Evolutionary conservation across 768 basidiomycete species (phyloP), one percentile per base, ranked within the genome.

Genomic region (Pholiota molesta): DNA sequence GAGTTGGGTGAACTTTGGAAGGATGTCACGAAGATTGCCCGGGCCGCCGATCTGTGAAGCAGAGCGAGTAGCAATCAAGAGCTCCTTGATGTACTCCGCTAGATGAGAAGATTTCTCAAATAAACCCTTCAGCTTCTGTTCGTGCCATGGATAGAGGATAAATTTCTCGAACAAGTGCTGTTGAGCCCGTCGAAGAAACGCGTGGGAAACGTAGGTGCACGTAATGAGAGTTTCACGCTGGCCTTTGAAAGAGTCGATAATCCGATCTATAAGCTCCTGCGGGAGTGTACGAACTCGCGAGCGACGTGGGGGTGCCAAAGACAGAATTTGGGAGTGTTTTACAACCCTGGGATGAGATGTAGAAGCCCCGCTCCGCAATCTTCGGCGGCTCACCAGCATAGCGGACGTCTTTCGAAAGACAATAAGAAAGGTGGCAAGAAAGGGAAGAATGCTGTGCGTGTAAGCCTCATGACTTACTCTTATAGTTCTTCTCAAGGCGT

Each of bases 171-270:
- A 65, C 3, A 65, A 57, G 23, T 62, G 42, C 16, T 44, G 33
- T 31, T 61, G 59, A 10, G 59, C 60, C 23, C 35, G 65, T 21
- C 42, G 51, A 8, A 62, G 31, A 23, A 65, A 65, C 1, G 59
- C 35, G n/a, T 49, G 45, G 6, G 61, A 55, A 23, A 53, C 55
- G 16, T 51, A 55, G 0, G 62, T 31, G 45, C 61, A 65, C 11
- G 59, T 42, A 23, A 52, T 53, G 21, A 65, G 62, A 13, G 44
- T 29, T 8, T 53, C 49, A 3, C 31, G 55, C 6, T 60, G 51
- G 23, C 62, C 65, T 59, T 51, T 45, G n/a, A 62, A 39, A 17
- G 31, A 58, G 52, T 62, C 62, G 58, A 65, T 60, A 35, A 65
- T 58, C 11, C 28, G 21, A 28, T 65, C 59, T n/a, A 62, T 44